These are phyloP conservation scores for Beauveria medogensis DNA, from an alignment of 2,329 filamentous ascomycete genomes.

Conservation along the genomic window DNA sequence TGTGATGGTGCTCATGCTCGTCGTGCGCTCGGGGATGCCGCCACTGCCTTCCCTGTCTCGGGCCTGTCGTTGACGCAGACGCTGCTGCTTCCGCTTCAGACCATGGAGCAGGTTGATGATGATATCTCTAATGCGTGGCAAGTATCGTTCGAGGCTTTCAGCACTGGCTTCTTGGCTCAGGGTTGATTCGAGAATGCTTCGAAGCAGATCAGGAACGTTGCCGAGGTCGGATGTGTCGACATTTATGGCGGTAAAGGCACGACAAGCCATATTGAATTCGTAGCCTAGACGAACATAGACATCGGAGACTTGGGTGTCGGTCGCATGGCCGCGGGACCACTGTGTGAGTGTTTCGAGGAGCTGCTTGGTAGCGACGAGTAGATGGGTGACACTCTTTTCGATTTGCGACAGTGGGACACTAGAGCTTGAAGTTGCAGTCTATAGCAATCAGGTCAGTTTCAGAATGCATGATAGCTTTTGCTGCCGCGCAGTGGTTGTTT, in stretches of 20 bases:
- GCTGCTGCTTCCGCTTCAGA: constrained; percentile 93
- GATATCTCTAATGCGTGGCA: constrained; percentile 92
- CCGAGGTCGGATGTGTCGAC: constrained; percentile 92
- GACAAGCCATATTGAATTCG: constrained; percentile 98
- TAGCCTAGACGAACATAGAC: constrained; percentile 96
- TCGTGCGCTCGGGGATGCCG: constrained; percentile 40
- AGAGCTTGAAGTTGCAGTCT: constrained; percentile 41
- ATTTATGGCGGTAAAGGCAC: constrained; percentile 92
- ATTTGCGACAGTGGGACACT: constrained; percentile 84
- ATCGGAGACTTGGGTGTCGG: constrained; percentile 92
- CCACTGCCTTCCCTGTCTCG: constrained; percentile 42
- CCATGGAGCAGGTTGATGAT: constrained; percentile 97
- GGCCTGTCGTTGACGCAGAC: constrained; percentile 58
- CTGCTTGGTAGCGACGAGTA: constrained; percentile 95
- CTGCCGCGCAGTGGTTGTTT: background rate
- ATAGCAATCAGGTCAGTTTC: constrained; percentile 22
- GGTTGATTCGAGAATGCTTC: constrained; percentile 88
- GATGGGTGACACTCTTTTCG: constrained; percentile 96
- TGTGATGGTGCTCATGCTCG: constrained; percentile 50
- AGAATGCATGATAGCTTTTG: background rate
- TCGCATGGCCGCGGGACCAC: constrained; percentile 89
- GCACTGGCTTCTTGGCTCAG: constrained; percentile 93
- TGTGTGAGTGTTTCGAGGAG: constrained; percentile 93
- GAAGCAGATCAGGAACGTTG: constrained; percentile 85
- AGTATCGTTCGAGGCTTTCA: constrained; percentile 85